Percentiles rank a stretch among this genome's conserved stretches.
Evolutionary conservation across 768 basidiomycete species (phyloP).

Genomic region (Suillus subaureus): DNA sequence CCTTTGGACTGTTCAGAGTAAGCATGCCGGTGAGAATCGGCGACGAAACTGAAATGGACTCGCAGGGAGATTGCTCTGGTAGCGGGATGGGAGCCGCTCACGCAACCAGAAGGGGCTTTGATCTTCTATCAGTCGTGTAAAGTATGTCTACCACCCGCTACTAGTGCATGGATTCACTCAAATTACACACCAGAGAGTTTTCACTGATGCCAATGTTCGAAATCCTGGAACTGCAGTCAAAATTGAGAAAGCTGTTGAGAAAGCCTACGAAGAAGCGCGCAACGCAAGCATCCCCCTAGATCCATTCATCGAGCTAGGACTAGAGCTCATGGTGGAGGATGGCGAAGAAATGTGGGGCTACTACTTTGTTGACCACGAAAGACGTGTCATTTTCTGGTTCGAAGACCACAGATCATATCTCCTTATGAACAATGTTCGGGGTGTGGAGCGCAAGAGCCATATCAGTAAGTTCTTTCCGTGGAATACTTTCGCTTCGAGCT

Average conservation of each 20-base stretch:
- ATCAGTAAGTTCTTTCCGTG: slow-evolving; percentile 36
- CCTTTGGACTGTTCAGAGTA: background rate
- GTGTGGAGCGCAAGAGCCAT: slow-evolving; percentile 39
- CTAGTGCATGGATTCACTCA: background rate
- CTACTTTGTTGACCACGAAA: slow-evolving; percentile 48
- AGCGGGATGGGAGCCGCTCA: slow-evolving; percentile 42
- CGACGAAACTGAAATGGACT: background rate
- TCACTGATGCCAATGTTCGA: slow-evolving; percentile 15
- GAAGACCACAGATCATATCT: slow-evolving; percentile 36
- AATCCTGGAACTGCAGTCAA: background rate
- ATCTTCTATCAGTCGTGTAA: slow-evolving; percentile 49
- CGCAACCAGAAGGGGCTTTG: slow-evolving; percentile 57
- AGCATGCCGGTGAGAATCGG: background rate
- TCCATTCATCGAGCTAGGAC: slow-evolving; percentile 5
- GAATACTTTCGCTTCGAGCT: background rate
- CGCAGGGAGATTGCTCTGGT: background rate
- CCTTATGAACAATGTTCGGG: slow-evolving; percentile 39
- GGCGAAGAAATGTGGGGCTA: slow-evolving; percentile 27
- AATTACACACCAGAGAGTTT: slow-evolving; percentile 9
- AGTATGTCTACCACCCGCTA: slow-evolving; percentile 27
- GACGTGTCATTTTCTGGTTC: slow-evolving; percentile 49
- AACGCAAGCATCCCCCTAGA: background rate
- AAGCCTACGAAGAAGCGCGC: background rate
- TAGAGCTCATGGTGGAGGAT: slow-evolving; percentile 9
- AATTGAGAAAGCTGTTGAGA: background rate